Percentiles rank a stretch among this genome's conserved stretches.
Conservation (phyloP, 1,284 basidiomycete species). For the Gymnopus androsaceus region DNA sequence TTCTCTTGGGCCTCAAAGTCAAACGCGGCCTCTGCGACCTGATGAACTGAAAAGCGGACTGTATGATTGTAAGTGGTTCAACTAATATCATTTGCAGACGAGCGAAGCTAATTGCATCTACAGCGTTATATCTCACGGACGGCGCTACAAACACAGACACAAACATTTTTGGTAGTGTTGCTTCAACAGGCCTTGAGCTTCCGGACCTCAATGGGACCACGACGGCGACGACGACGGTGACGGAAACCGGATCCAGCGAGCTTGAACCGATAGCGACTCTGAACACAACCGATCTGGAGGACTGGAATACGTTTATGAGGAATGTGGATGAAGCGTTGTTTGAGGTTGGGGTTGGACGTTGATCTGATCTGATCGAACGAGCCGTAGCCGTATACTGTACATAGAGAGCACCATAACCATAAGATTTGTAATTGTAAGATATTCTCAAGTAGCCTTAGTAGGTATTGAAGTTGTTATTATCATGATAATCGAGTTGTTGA, state of each 20-base stretch:
- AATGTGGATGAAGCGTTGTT: constrained; percentile 9
- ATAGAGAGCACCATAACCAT: no score
- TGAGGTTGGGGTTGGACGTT: constrained; percentile 5
- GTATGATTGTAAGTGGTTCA: not conserved
- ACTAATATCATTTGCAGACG: not conserved
- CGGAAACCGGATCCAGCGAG: no score
- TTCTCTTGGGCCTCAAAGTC: not conserved
- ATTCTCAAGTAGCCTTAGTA: no score
- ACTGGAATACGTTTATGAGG: constrained; percentile 4
- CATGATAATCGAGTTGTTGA: no score
- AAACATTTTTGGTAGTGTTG: not conserved
- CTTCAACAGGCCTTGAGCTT: no score
- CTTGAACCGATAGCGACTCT: not conserved
- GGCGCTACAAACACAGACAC: not conserved
- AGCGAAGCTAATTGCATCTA: not conserved
- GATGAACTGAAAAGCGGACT: not conserved
- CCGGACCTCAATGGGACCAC: no score
- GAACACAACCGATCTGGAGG: constrained; percentile 1
- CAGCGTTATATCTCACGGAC: not conserved
- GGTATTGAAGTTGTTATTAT: no score
- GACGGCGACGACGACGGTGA: no score
- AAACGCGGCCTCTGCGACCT: not conserved
- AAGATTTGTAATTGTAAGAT: no score
- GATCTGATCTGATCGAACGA: no score
- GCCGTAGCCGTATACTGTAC: no score